phyloP scores from a whole-genome alignment of 345 rosid genomes.

The Barbarea vulgaris region DNA sequence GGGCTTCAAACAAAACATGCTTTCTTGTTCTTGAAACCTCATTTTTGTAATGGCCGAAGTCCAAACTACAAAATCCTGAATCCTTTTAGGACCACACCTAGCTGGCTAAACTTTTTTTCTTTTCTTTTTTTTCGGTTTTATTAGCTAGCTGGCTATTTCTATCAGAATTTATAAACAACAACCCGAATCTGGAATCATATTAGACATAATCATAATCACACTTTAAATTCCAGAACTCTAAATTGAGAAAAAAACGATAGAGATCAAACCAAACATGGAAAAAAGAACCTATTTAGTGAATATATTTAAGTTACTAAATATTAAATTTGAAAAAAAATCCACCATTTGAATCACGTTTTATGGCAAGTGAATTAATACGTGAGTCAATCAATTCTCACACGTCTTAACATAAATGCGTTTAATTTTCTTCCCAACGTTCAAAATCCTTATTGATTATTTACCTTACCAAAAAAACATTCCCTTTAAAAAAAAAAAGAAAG shows the following conservation, averaged over 20 bases:
- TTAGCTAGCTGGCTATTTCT: not conserved
- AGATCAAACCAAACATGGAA: not conserved
- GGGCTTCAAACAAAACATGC: not conserved
- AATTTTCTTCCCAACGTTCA: conserved; percentile 17
- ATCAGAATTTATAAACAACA: not conserved
- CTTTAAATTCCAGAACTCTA: too few species aligned
- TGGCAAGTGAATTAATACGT: conserved; percentile 16
- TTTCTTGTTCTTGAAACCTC: not conserved
- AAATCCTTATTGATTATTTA: conserved; percentile 22
- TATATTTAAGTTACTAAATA: not conserved
- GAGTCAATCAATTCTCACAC: conserved; percentile 39
- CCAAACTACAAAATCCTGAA: not conserved
- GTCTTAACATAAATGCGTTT: conserved; percentile 32
- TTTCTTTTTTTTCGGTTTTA: not conserved
- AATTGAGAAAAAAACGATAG: not conserved
- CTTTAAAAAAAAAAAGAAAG: conserved; percentile 4
- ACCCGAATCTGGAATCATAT: not conserved
- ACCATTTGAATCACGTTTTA: conserved; percentile 8
- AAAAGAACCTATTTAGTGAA: not conserved
- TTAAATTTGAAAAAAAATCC: not conserved
- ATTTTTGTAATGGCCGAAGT: not conserved
- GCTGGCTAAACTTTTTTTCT: not conserved
- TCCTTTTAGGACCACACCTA: not conserved
- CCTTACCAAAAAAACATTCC: conserved; percentile 27
- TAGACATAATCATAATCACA: not conserved